phyloP scores from a whole-genome alignment of 139 green algal species.

The Asterochloris erici region DNA sequence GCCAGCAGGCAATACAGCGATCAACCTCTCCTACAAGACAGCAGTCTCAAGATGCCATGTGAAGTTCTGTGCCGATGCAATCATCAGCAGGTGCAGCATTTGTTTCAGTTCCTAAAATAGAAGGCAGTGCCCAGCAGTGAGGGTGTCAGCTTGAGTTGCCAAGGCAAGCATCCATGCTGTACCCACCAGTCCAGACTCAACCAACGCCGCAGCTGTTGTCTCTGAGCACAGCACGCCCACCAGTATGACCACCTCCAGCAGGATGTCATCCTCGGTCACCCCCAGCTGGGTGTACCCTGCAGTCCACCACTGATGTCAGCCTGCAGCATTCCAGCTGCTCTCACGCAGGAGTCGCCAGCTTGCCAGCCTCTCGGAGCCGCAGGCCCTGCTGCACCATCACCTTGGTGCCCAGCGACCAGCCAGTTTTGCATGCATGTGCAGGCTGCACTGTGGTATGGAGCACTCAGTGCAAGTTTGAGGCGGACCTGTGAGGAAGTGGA shows the following conservation, averaged over 20 bases:
- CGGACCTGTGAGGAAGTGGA: constrained; percentile 51
- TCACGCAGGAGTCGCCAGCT: not conserved
- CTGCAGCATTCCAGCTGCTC: not conserved
- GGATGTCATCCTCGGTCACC: constrained; percentile 60
- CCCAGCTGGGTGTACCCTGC: constrained; percentile 38
- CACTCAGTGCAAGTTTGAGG: not conserved
- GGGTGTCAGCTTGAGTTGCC: too few relatives aligned
- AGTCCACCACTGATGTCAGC: not conserved
- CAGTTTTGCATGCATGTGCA: too few relatives aligned
- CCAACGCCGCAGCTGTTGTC: constrained; percentile 50
- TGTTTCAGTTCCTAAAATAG: too few relatives aligned
- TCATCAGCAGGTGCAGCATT: too few relatives aligned
- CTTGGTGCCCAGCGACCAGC: too few relatives aligned
- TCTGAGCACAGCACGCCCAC: constrained; percentile 63
- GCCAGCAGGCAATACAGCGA: too few relatives aligned
- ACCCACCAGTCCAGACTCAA: constrained; percentile 47
- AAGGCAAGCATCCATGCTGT: not conserved
- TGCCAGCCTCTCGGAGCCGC: not conserved
- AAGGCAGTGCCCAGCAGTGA: too few relatives aligned
- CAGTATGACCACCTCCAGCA: constrained; percentile 77
- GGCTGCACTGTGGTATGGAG: too few relatives aligned
- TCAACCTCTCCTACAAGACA: too few relatives aligned
- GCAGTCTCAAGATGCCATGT: too few relatives aligned
- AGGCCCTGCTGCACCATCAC: too few relatives aligned
- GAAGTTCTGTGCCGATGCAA: too few relatives aligned